Evolutionary conservation across 306 rosid genomes (phyloP).

Genomic region (Citrullus amarus): DNA sequence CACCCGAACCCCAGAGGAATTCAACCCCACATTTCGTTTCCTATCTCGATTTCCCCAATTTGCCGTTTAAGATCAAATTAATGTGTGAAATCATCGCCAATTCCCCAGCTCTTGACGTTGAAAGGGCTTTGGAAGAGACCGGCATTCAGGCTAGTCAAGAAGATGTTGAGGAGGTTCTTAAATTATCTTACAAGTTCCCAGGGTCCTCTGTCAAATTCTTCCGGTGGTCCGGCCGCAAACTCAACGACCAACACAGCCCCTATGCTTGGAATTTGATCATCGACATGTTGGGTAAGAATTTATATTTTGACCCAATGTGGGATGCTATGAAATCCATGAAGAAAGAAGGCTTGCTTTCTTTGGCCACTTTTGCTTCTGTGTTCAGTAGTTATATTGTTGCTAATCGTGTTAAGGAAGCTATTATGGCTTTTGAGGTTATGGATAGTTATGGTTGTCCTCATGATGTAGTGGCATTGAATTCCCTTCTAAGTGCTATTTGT

Average conservation of each 20-base stretch:
- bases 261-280: conserved; percentile 59
- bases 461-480: conserved; percentile 44
- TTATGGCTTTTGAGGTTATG: conserved; percentile 41
- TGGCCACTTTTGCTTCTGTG: conserved; percentile 57
- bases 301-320: conserved; percentile 56
- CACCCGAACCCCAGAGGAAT: neutral
- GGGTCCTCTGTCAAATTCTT: conserved; percentile 50
- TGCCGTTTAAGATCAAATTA: conserved; percentile 19
- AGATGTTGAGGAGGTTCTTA: conserved; percentile 51
- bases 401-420: conserved; percentile 24
- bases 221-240: conserved; percentile 51
- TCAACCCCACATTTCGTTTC: conserved; percentile 20
- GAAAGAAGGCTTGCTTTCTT: conserved; percentile 22
- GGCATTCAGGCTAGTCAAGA: conserved; percentile 20
- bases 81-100: conserved; percentile 42
- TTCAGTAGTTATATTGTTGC: conserved; percentile 44
- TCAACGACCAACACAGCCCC: conserved; percentile 44
- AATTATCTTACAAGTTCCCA: conserved; percentile 48
- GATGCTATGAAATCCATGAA: conserved; percentile 52
- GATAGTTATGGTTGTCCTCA: conserved; percentile 31
- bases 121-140: conserved; percentile 20
- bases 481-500: conserved; percentile 53
- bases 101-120: conserved; percentile 25
- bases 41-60: conserved; percentile 25
- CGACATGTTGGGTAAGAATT: conserved; percentile 45